Base-by-base conservation (phyloP, 1,284 basidiomycete genomes). In the Fomitopsis betulina region DNA sequence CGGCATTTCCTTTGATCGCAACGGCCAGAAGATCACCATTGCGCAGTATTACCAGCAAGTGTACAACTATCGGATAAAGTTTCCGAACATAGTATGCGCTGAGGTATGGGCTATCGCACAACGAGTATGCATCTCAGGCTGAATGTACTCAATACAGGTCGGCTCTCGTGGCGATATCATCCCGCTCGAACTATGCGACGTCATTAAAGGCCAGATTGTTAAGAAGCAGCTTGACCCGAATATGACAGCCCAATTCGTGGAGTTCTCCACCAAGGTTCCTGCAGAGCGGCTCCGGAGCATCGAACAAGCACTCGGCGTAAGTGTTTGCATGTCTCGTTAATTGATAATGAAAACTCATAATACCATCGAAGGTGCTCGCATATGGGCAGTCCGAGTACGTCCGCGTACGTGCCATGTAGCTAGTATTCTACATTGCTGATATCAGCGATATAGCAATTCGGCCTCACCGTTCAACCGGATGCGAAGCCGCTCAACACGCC, bases 371-470 rank as follows among this genome's bases (percentile, higher is more conserved):
- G 86, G 81, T 86, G 32, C 75, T 91, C 50, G 76, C 79, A 27
- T 90, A 89, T 62, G 84, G 85, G 0, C 81, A 87, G 69, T 90
- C 88, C 0, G 83, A 89, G 70, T 91, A 89, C 63, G 80, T 91
- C 32, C 77, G 80, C 45, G 70, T 72, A 53, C 58, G 68, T 60
- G 23, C 21, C 39, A 19, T 23, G 21, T 37, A n/a, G n/a, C 15
- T 40, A 43, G n/a, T 19, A 3, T 21, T 5, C 30, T 19, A 5
- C 42, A 17, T 7, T 30, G 53, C n/a, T 45, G 13, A 45, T 13
- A 23, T 2, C 23, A 39, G 13, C 19, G 15, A 19, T 6, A 15
- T 25, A 67, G 53, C 76, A 84, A 66, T 89, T 89, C 60, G 86
- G 86, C 3, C 78, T 90, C 75, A 64, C 74, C 1, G 80, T 89